Base-by-base conservation (phyloP, 768 basidiomycete genomes). In the Tylopilus vinaceipallidus region DNA sequence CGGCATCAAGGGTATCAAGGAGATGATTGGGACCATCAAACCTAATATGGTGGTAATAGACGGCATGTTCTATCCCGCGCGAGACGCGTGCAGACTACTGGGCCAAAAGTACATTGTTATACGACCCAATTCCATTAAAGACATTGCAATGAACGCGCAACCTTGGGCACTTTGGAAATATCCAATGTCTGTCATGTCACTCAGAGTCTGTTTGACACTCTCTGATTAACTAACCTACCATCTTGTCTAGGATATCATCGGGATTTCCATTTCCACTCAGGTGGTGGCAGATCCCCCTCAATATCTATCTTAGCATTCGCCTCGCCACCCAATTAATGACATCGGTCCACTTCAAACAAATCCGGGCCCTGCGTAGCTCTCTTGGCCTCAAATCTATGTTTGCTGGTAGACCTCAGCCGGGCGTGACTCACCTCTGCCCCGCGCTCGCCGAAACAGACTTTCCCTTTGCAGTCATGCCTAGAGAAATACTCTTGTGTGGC, bases 221-320 rank as follows among this genome's bases (percentile, higher is more conserved):
- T 33, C 6, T 13, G 16, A 6, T 16, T 4, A 23, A 23, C 38
- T 39, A 39, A 24, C 23, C 14, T 39, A 20, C 16, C 22, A 4
- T 16, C 12, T n/a, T n/a, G n/a, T 3, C 7, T 12, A 58, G 56
- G 8, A 0, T 50, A 2, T 43, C 51, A 16, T 57, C 56, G 3
- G 56, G 56, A 13, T 45, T 47, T 32, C 23, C 38, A 16, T 57
- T 34, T 13, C 57, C 57, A 5, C 52, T 58, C 17, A 45, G 54
- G 22, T 58, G 56, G 56, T 58, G 51, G 50, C 49, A 58, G 29
- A 41, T 58, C 14, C 51, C 38, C 12, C 23, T 54, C 34, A 58
- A 58, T 19, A 37, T 44, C 13, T 54, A 53, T 37, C 48, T 50
- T 17, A 16, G 9, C 22, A 43, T 58, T 26, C 47, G 40, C n/a